Conservation (phyloP, 345 rosid genomes). For the Sapria himalayana region DNA sequence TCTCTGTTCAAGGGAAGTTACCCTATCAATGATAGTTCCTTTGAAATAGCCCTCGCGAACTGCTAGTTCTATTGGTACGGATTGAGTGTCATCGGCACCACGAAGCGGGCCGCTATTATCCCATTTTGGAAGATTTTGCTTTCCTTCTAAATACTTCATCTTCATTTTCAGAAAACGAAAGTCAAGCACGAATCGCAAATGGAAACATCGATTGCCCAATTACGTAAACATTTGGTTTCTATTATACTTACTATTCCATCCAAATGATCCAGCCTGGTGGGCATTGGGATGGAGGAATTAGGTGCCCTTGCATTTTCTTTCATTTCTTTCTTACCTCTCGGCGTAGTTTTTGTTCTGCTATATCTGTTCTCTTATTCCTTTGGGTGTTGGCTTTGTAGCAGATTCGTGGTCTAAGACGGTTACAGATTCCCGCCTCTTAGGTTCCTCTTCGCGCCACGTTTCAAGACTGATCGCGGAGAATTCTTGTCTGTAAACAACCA, state of each 20-base stretch:
- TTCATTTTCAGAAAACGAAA: conserved; percentile 5
- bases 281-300: conserved; percentile 25
- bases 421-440: conserved; percentile 9
- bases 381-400: not conserved
- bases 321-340: conserved; percentile 9
- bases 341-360: not conserved
- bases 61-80: conserved; percentile 28
- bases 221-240: not conserved
- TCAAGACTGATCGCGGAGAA: too few species aligned
- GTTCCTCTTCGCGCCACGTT: not conserved
- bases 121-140: conserved; percentile 22
- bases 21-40: conserved; percentile 58
- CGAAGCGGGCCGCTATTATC: conserved; percentile 7
- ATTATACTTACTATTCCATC: conserved; percentile 36
- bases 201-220: too few species aligned
- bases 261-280: conserved; percentile 55
- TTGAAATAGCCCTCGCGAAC: conserved; percentile 38
- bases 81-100: conserved; percentile 10
- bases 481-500: too few species aligned
- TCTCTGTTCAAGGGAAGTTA: conserved; percentile 40
- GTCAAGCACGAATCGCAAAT: not conserved
- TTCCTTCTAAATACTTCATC: conserved; percentile 50
- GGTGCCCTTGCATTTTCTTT: conserved; percentile 23
- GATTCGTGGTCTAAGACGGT: conserved; percentile 8
- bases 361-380: not conserved